Percentiles rank a stretch among this genome's conserved stretches.
Conservation (phyloP, 169 alveolate species). For the Condylostoma magnum region DNA sequence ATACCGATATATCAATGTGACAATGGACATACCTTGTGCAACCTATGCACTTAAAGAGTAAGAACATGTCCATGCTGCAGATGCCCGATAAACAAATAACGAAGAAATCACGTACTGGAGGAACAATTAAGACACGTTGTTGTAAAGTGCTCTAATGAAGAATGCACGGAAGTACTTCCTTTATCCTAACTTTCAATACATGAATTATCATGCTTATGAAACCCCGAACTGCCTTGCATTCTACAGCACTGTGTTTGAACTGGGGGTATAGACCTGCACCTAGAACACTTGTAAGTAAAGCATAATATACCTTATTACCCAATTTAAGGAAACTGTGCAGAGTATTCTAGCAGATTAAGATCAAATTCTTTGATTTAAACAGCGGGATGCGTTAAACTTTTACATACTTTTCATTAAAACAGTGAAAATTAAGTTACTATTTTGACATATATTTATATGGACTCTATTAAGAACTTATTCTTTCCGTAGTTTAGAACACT, state of each 20-base stretch:
- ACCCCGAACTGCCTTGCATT: slow-evolving; percentile 1
- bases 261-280: neutral
- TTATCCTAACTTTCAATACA: neutral
- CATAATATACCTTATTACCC: slow-evolving; percentile 27
- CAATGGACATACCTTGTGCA: slow-evolving; percentile 27
- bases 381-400: slow-evolving; percentile 29
- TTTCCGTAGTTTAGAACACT: slow-evolving; percentile 26
- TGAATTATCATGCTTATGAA: neutral
- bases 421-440: neutral
- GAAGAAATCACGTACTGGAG: slow-evolving; percentile 14
- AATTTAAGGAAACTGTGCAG: slow-evolving; percentile 18
- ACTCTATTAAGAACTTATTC: slow-evolving; percentile 13
- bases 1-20: slow-evolving; percentile 26
- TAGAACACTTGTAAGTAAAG: neutral
- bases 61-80: slow-evolving; percentile 12
- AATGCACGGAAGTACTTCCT: neutral
- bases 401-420: slow-evolving; percentile 17
- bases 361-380: neutral
- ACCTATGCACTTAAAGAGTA: neutral
- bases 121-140: slow-evolving; percentile 2
- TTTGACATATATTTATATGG: slow-evolving; percentile 25
- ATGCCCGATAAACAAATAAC: neutral
- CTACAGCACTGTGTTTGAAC: neutral
- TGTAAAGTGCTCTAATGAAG: neutral
- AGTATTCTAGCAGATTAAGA: slow-evolving; percentile 25